Percentiles rank a stretch among this genome's conserved stretches.
Conservation (phyloP, 306 rosid genomes). For the Canavalia gladiata region DNA sequence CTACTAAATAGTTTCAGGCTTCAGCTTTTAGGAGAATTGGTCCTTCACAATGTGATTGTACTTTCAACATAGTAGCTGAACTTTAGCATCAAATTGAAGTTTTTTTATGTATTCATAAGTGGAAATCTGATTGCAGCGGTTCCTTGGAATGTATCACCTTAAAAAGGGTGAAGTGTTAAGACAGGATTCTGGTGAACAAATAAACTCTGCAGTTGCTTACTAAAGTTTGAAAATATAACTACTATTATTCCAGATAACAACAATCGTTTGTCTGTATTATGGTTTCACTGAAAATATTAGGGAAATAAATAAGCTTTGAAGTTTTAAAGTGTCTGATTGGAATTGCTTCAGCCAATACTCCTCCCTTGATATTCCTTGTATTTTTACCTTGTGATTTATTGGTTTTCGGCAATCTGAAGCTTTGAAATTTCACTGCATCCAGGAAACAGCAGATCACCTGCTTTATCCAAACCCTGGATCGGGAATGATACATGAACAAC, state of each 20-base stretch:
- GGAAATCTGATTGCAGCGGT: constrained; percentile 20
- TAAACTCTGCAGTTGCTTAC: constrained; percentile 31
- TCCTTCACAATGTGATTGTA: constrained; percentile 8
- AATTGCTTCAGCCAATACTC: constrained; percentile 19
- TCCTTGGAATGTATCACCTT: constrained; percentile 1
- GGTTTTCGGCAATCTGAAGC: constrained; percentile 44
- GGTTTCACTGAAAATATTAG: constrained; percentile 20
- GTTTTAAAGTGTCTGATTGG: constrained; percentile 28
- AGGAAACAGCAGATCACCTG: constrained; percentile 96
- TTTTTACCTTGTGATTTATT: constrained; percentile 46
- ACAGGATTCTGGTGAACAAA: constrained; percentile 6
- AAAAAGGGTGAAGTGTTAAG: constrained; percentile 18
- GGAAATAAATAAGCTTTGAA: constrained; percentile 36
- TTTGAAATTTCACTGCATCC: constrained; percentile 45
- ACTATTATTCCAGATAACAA: constrained; percentile 20
- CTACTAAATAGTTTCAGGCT: constrained; percentile 19
- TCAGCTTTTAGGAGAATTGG: constrained; percentile 1
- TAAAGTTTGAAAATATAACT: constrained; percentile 31
- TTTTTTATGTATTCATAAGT: constrained; percentile 27
- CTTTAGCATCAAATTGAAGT: constrained; percentile 37
- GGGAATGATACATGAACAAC: constrained; percentile 98
- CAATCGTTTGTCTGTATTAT: not conserved
- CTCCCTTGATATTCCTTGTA: constrained; percentile 28
- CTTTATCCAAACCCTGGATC: constrained; percentile 99
- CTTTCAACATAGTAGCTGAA: not conserved